phyloP scores from a whole-genome alignment of 1,139 yeast species.

The Geotrichum klebahnii region DNA sequence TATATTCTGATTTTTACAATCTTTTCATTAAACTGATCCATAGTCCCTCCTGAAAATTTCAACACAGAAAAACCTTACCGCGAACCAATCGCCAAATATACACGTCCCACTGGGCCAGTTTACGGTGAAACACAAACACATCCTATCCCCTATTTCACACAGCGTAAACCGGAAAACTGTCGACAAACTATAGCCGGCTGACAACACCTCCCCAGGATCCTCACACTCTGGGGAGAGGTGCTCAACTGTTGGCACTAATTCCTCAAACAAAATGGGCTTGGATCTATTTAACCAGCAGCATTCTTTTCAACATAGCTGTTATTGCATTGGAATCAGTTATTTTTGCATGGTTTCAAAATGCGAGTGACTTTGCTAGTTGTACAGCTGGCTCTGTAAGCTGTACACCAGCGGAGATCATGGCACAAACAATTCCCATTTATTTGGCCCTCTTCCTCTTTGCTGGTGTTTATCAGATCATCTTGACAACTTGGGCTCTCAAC shows the following conservation, averaged over 20 bases:
- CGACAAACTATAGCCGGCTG: slow-evolving; percentile 9
- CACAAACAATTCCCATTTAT: slow-evolving; percentile 38
- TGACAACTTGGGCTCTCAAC: slow-evolving; percentile 46
- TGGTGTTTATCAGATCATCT: slow-evolving; percentile 42
- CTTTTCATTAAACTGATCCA: not conserved
- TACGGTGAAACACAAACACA: not conserved
- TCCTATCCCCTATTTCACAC: not conserved
- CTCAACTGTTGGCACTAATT: not conserved
- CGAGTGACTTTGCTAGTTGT: slow-evolving; percentile 34
- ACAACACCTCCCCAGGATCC: slow-evolving; percentile 1
- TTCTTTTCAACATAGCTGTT: slow-evolving; percentile 16
- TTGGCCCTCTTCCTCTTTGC: slow-evolving; percentile 49
- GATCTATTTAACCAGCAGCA: slow-evolving; percentile 9
- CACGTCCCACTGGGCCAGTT: not conserved
- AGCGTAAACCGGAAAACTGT: slow-evolving; percentile 4
- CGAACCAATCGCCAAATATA: not conserved
- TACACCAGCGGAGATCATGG: slow-evolving; percentile 27
- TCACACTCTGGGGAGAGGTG: not conserved
- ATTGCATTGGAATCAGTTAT: slow-evolving; percentile 16
- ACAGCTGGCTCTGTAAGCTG: slow-evolving; percentile 27
- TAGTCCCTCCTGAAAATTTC: not conserved
- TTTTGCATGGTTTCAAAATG: slow-evolving; percentile 26
- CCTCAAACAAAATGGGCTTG: slow-evolving; percentile 18
- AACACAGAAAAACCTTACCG: not conserved
- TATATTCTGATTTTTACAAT: not conserved